Evolutionary conservation across 176 grass and related monocot species (phyloP).

Genomic region (Avena sativa): DNA sequence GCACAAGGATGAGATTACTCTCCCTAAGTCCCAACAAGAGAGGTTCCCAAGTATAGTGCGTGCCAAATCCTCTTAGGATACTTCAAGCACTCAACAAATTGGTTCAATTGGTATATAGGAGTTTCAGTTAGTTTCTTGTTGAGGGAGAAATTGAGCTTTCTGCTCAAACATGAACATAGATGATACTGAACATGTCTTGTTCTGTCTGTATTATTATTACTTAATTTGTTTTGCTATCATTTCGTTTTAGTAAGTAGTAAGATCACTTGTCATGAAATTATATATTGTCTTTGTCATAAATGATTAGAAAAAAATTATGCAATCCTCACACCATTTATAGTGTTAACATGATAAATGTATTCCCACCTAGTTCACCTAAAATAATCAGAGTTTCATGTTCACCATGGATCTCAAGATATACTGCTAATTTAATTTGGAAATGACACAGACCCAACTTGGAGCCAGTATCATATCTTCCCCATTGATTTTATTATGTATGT

Average conservation of each 20-base stretch:
- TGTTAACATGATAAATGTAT: slow-evolving; percentile 5
- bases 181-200: neutral
- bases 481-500: neutral
- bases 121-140: slow-evolving; percentile 30
- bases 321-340: neutral
- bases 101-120: slow-evolving; percentile 10
- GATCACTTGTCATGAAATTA: neutral
- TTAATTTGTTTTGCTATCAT: slow-evolving; percentile 6
- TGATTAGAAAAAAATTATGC: slow-evolving; percentile 7
- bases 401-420: too few species aligned
- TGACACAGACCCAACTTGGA: neutral
- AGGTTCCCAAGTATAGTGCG: neutral
- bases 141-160: neutral
- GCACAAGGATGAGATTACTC: neutral
- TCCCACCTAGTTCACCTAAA: neutral
- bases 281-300: slow-evolving; percentile 8
- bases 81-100: neutral
- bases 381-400: too few species aligned
- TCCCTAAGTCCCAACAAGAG: neutral
- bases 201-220: neutral
- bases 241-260: slow-evolving; percentile 2
- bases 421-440: too few species aligned
- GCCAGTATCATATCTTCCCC: neutral
- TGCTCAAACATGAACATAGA: slow-evolving; percentile 22
- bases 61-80: neutral